Conservation (phyloP, 2,329 filamentous ascomycete species). For the Colletotrichum sp. region DNA sequence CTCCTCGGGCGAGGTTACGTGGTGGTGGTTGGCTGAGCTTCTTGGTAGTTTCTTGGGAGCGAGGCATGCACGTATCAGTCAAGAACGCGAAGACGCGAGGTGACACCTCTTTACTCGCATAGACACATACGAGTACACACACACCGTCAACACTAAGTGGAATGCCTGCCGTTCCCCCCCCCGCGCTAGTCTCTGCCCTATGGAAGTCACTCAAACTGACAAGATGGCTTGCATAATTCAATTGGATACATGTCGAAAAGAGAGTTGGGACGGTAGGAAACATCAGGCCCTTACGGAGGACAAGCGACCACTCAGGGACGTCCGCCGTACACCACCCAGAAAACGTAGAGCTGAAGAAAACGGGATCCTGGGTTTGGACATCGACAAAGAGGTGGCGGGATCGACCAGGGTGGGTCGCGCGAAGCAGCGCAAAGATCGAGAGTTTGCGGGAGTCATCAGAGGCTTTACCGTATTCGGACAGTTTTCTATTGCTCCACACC, state of each 20-base stretch:
- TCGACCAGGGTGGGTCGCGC: neutral
- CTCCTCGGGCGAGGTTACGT: neutral
- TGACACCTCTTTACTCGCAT: neutral
- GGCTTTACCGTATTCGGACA: neutral
- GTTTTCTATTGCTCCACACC: neutral
- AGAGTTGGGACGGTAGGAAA: slow-evolving; percentile 1
- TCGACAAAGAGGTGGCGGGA: neutral
- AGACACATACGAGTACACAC: neutral
- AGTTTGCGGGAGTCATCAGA: slow-evolving; percentile 16
- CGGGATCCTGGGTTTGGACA: neutral
- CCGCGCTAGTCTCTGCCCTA: neutral
- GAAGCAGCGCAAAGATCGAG: slow-evolving; percentile 6
- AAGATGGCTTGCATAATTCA: neutral
- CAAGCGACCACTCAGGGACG: neutral
- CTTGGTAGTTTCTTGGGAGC: neutral
- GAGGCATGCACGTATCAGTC: neutral
- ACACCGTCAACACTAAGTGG: neutral
- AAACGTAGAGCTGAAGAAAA: slow-evolving; percentile 6
- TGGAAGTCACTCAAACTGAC: neutral
- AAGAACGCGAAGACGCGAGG: slow-evolving; percentile 3
- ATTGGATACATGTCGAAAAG: neutral
- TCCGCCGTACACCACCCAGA: neutral
- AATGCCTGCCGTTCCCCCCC: neutral
- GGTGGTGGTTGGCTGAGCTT: neutral
- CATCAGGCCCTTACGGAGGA: neutral